Base-by-base conservation (phyloP, 2,329 filamentous ascomycete genomes). In the Penicillium corylophilum region DNA sequence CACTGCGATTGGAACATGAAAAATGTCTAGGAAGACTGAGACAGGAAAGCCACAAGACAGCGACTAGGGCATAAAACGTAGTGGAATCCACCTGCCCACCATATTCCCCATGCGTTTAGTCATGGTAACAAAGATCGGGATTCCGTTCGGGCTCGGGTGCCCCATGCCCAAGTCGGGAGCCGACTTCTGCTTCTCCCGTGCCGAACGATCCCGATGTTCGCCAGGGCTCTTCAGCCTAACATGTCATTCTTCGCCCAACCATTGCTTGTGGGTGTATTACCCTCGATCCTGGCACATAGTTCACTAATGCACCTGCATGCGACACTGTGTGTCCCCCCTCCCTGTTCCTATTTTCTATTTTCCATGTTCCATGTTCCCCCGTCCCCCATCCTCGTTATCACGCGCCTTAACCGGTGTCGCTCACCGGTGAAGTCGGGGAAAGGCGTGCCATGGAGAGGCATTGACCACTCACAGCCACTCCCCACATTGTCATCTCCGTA, bases 361-460 rank as follows among this genome's bases (percentile, higher is more conserved):
- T 49, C 49, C 43, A n/a, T n/a, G n/a, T 52, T 40, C 48, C 45
- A 45, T 55, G 48, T 47, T 47, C 29, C 28, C 39, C 45, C 48
- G 47, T 47, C 51, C 53, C 55, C 50, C 50, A 40, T 26, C 46
- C 54, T 46, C 54, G 42, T 42, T 24, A 26, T 36, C 16, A 43
- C 38, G 48, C 15, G 49, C 46, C 39, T 54, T 55, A 62, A 53
- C 57, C 59, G 35, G 36, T 51, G 57, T 63, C 23, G 57, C 58
- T 63, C 61, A 63, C 61, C 61, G 61, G 61, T 58, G 60, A 62
- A 62, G 53, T 53, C 51, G 57, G 61, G 61, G 60, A 39, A 53
- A 50, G 50, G 43, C 47, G 48, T 54, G 54, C 45, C 46, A 51
- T 50, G 42, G 48, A 49, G 44, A 48, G 36, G 41, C 29, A 56